These are phyloP conservation scores for Alternaria longipes DNA, from an alignment of 2,329 filamentous ascomycete genomes.

Conservation along the genomic window DNA sequence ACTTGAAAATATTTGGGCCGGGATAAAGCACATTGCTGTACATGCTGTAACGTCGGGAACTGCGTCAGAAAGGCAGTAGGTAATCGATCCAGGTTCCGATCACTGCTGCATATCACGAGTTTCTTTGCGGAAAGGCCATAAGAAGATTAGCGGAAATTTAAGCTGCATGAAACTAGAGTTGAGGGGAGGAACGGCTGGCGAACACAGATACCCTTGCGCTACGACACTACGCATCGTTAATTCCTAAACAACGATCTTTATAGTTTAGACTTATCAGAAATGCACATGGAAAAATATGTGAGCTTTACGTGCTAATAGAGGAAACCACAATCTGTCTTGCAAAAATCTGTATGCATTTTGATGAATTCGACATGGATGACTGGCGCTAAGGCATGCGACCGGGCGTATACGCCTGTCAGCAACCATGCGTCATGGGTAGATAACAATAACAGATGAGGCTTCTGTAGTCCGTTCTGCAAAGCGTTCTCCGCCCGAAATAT, in stretches of 20 bases:
- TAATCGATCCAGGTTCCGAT: neutral
- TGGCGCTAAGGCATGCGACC: neutral
- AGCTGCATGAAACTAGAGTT: neutral
- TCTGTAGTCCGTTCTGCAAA: neutral
- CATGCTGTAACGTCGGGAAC: neutral
- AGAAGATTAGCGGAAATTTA: neutral
- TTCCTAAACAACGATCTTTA: neutral
- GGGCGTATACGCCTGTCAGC: neutral
- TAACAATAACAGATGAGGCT: neutral
- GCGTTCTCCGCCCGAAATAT: neutral
- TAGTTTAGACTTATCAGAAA: neutral
- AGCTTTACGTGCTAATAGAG: neutral
- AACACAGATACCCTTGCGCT: neutral
- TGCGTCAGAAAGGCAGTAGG: neutral
- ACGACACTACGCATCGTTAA: neutral
- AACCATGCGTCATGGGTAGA: neutral
- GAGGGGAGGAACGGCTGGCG: neutral
- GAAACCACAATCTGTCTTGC: neutral
- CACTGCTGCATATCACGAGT: neutral
- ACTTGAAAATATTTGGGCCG: neutral
- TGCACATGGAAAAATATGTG: neutral
- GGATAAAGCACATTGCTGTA: neutral
- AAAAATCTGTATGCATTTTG: neutral
- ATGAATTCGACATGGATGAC: neutral
- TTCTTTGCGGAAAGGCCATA: neutral